phyloP scores from a whole-genome alignment of 768 basidiomycete species.

The Dioszegia hungarica region DNA sequence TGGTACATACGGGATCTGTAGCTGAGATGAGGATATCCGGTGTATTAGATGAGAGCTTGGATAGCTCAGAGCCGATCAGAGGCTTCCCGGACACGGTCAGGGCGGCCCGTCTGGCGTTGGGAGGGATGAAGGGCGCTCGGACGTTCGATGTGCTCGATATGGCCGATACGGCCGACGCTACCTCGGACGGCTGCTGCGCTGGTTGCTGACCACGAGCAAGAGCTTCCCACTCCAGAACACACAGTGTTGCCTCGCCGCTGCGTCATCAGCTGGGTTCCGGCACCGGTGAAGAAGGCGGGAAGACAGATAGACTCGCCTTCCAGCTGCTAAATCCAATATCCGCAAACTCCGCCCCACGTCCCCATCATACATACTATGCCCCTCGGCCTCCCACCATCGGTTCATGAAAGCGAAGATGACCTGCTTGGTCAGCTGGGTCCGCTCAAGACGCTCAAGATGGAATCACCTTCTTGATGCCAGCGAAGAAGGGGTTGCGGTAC shows the following conservation, averaged over 20 bases:
- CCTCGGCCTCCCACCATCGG: conserved; percentile 48
- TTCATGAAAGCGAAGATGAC: conserved; percentile 45
- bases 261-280: not conserved
- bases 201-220: conserved; percentile 18
- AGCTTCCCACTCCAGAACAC: conserved; percentile 62
- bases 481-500: conserved; percentile 70
- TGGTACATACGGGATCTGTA: conserved; percentile 56
- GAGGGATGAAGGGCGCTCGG: conserved; percentile 48
- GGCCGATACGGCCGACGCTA: conserved; percentile 25
- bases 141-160: conserved; percentile 25
- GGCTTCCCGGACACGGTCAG: not conserved
- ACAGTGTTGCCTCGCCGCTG: conserved; percentile 64
- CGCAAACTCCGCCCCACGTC: conserved; percentile 31
- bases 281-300: not conserved
- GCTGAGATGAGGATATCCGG: conserved; percentile 29
- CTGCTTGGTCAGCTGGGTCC: not conserved
- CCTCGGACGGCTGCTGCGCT: not conserved
- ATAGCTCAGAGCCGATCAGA: conserved; percentile 3
- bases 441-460: not conserved
- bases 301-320: conserved; percentile 23
- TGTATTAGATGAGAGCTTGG: not conserved
- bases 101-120: conserved; percentile 18
- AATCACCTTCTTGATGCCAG: conserved; percentile 58
- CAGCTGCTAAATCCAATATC: conserved; percentile 63
- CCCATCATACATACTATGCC: conserved; percentile 51